Evolutionary conservation across 495 filamentous ascomycete genomes (phyloP).

Genomic region (Pyronema omphalodes): DNA sequence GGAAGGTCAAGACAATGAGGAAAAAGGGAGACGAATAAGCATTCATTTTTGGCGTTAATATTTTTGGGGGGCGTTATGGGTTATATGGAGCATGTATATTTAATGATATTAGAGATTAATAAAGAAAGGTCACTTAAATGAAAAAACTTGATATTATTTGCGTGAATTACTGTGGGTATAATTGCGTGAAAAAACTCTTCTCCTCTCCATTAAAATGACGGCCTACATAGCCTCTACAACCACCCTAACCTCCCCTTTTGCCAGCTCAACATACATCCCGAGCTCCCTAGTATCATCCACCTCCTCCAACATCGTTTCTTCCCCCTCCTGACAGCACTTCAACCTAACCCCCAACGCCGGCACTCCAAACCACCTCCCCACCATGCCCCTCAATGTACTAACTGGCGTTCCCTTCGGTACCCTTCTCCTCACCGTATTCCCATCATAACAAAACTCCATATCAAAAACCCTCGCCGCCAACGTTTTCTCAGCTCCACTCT

Average conservation of each 20-base stretch:
- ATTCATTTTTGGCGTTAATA: too few species aligned
- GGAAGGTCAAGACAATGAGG: conserved; percentile 60
- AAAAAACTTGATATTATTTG: too few species aligned
- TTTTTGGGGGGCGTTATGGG: neutral
- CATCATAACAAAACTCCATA: conserved; percentile 4
- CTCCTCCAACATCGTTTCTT: conserved; percentile 6
- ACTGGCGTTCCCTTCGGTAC: conserved; percentile 60
- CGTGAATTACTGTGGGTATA: too few species aligned
- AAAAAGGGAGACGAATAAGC: conserved; percentile 27
- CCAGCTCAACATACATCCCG: neutral
- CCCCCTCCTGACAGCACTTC: conserved; percentile 34
- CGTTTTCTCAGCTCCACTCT: conserved; percentile 29
- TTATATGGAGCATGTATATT: neutral
- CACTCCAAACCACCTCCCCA: conserved; percentile 49
- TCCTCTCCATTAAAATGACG: too few species aligned
- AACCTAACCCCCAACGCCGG: conserved; percentile 44
- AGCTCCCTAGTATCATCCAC: conserved; percentile 1
- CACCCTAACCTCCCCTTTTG: neutral
- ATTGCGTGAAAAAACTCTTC: too few species aligned
- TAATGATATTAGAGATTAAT: too few species aligned
- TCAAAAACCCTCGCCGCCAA: conserved; percentile 8
- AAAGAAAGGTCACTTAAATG: too few species aligned
- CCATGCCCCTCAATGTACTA: conserved; percentile 65
- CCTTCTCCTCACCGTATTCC: conserved; percentile 25
- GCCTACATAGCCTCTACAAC: neutral